Percentiles rank a stretch among this genome's conserved stretches.
Conservation (phyloP, 108 stramenopile species). For the Skeletonema costatum region DNA sequence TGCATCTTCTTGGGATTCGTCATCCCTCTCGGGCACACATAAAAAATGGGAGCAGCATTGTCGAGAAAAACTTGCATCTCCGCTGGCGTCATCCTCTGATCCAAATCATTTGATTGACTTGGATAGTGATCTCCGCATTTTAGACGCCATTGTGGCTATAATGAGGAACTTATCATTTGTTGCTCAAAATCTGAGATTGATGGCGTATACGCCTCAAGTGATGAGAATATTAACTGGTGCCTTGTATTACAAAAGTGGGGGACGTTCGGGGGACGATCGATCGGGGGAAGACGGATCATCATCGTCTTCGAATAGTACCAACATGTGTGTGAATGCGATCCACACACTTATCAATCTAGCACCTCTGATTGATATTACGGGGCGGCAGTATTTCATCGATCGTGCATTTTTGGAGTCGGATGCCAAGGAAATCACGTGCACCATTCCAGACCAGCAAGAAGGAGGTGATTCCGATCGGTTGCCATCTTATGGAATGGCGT, state of each 20-base stretch:
- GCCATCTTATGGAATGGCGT: slow-evolving; percentile 55
- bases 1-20: slow-evolving; percentile 36
- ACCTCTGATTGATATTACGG: slow-evolving; percentile 74
- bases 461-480: slow-evolving; percentile 46
- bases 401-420: slow-evolving; percentile 61
- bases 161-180: slow-evolving; percentile 49
- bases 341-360: slow-evolving; percentile 67
- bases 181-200: slow-evolving; percentile 72
- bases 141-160: slow-evolving; percentile 39
- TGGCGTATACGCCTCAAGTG: slow-evolving; percentile 58
- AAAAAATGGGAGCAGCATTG: slow-evolving; percentile 45
- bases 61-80: slow-evolving; percentile 48
- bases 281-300: neutral
- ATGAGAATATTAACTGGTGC: slow-evolving; percentile 66
- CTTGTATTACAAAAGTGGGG: slow-evolving; percentile 61
- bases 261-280: slow-evolving; percentile 42
- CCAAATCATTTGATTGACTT: slow-evolving; percentile 59
- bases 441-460: slow-evolving; percentile 41
- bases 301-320: slow-evolving; percentile 44
- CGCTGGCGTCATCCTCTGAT: slow-evolving; percentile 62
- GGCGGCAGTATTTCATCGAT: slow-evolving; percentile 74
- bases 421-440: slow-evolving; percentile 41
- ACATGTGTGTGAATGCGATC: slow-evolving; percentile 61
- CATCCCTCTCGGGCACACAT: slow-evolving; percentile 35
- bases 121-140: slow-evolving; percentile 27